phyloP scores from a whole-genome alignment of 768 basidiomycete species.

The Boletus rubroflammeus region DNA sequence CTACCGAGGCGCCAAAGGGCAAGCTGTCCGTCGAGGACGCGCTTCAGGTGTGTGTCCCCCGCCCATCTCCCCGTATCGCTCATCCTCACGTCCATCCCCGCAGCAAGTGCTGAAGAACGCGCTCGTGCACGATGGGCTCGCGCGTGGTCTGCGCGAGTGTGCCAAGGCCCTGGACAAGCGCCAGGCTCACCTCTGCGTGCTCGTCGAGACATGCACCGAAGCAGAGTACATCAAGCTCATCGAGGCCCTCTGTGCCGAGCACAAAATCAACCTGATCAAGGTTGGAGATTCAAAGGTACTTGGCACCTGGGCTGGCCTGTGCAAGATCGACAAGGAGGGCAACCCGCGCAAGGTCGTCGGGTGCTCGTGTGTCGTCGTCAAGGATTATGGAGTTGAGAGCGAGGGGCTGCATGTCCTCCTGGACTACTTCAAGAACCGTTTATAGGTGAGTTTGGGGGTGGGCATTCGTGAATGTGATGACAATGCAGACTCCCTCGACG shows the following conservation, averaged over 20 bases:
- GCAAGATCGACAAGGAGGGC: constrained; percentile 99
- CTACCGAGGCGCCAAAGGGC: constrained; percentile 88
- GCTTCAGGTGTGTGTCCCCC: constrained; percentile 62
- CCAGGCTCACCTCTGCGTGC: constrained; percentile 96
- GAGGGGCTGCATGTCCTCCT: constrained; percentile 92
- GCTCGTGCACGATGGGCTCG: constrained; percentile 96
- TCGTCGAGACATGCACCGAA: constrained; percentile 98
- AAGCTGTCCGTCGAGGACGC: constrained; percentile 95
- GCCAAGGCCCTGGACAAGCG: constrained; percentile 99
- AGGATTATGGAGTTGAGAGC: constrained; percentile 93
- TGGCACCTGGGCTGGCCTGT: constrained; percentile 97
- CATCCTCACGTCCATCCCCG: constrained; percentile 1
- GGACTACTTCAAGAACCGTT: constrained; percentile 94
- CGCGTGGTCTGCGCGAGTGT: constrained; percentile 95
- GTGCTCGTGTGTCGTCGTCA: constrained; percentile 94
- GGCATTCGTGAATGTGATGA: constrained; percentile 50
- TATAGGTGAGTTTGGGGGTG: constrained; percentile 39
- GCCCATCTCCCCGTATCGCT: background rate
- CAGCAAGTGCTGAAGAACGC: constrained; percentile 99
- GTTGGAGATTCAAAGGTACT: constrained; percentile 97
- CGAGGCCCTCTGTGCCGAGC: constrained; percentile 97
- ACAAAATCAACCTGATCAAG: constrained; percentile 99
- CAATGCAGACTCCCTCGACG: constrained; percentile 91
- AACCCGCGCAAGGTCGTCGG: constrained; percentile 95
- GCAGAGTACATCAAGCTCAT: constrained; percentile 99